Evolutionary conservation across 345 rosid species (phyloP).

Genomic region (Murraya paniculata): DNA sequence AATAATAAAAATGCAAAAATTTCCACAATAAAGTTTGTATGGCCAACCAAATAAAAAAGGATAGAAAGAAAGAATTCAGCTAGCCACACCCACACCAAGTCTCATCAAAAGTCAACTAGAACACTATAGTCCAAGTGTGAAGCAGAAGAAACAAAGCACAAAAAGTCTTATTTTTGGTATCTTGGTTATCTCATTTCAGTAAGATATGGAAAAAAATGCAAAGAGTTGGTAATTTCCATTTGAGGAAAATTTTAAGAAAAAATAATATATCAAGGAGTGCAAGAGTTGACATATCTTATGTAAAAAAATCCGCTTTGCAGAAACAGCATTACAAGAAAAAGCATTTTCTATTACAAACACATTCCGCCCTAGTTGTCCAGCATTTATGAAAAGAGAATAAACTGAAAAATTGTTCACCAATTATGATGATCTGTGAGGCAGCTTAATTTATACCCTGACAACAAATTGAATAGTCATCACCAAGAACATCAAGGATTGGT

Average conservation of each 20-base stretch:
- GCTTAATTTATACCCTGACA: conserved; percentile 58
- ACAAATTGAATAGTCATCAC: conserved; percentile 66
- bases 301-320: neutral
- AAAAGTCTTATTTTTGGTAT: neutral
- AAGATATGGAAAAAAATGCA: neutral
- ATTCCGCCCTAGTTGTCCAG: neutral
- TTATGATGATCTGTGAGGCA: neutral
- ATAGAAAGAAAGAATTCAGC: neutral
- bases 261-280: neutral
- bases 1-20: neutral
- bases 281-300: neutral
- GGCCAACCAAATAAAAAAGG: neutral
- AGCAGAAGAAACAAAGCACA: neutral
- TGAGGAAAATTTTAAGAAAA: neutral
- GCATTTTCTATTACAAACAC: neutral
- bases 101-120: neutral
- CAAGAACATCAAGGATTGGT: conserved; percentile 74
- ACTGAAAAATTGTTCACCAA: no score
- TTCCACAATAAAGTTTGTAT: neutral
- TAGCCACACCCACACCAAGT: neutral
- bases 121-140: neutral
- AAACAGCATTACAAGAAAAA: neutral
- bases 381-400: neutral
- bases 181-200: neutral
- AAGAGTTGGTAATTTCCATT: neutral